phyloP scores from a whole-genome alignment of 2,329 filamentous ascomycete species.

The Uncinocarpus reesii region DNA sequence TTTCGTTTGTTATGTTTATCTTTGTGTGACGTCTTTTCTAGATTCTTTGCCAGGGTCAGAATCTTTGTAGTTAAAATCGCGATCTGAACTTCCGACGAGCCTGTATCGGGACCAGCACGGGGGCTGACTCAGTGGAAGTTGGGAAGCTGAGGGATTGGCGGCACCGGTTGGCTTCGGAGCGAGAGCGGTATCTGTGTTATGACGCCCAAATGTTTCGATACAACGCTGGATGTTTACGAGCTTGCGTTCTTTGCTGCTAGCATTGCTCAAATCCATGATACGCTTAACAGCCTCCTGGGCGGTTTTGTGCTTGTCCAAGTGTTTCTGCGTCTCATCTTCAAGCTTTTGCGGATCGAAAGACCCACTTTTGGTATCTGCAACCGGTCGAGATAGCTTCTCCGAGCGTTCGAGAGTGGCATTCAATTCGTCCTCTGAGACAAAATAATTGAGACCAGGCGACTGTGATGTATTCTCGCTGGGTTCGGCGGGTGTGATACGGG shows the following conservation, averaged over 20 bases:
- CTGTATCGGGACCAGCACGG: conserved; percentile 83
- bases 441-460: conserved; percentile 57
- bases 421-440: conserved; percentile 58
- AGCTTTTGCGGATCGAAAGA: conserved; percentile 32
- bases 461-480: conserved; percentile 12
- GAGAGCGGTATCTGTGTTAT: conserved; percentile 68
- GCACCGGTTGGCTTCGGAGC: conserved; percentile 46
- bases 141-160: conserved; percentile 34
- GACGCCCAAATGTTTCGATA: conserved; percentile 78
- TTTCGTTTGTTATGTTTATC: conserved; percentile 95
- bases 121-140: conserved; percentile 32
- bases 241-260: conserved; percentile 64
- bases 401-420: conserved; percentile 56
- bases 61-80: conserved; percentile 94
- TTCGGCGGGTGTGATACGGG: conserved; percentile 11
- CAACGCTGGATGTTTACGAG: conserved; percentile 77
- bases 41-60: conserved; percentile 60
- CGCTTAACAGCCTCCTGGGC: conserved; percentile 66
- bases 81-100: conserved; percentile 94
- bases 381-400: conserved; percentile 47
- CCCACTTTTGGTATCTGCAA: conserved; percentile 24
- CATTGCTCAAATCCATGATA: conserved; percentile 68
- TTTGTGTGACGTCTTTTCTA: conserved; percentile 61
- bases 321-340: conserved; percentile 33
- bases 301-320: conserved; percentile 51